Evolutionary conservation across 495 filamentous ascomycete genomes (phyloP).

Genomic region (Hyaloscypha variabilis): DNA sequence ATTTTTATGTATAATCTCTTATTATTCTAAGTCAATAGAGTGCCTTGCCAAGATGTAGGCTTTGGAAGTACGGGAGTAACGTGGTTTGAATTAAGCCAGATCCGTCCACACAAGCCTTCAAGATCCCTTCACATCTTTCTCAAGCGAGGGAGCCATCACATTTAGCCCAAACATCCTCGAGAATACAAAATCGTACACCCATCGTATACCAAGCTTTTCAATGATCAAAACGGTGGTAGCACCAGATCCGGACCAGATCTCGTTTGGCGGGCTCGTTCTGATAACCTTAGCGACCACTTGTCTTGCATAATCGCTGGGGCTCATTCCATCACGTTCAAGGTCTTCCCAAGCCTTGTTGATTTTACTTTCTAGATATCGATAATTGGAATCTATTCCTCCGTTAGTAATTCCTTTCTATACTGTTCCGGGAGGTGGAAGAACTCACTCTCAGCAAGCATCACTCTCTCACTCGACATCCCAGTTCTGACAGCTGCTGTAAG

Average conservation of each 20-base stretch:
- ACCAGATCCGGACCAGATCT: constrained; percentile 18
- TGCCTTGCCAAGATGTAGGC: too few species aligned
- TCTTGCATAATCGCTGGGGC: constrained; percentile 15
- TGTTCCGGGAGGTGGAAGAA: not conserved
- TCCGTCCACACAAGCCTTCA: not conserved
- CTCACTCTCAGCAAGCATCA: not conserved
- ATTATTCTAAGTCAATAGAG: too few species aligned
- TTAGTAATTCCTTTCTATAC: not conserved
- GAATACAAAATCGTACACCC: constrained; percentile 13
- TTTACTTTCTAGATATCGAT: constrained; percentile 18
- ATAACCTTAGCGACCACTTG: constrained; percentile 16
- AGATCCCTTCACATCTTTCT: not conserved
- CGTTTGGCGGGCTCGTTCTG: constrained; percentile 13
- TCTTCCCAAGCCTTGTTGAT: constrained; percentile 17
- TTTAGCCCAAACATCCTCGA: constrained; percentile 21
- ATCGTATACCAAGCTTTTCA: constrained; percentile 17
- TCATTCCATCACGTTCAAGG: constrained; percentile 14
- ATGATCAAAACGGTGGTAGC: constrained; percentile 15
- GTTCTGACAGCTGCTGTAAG: constrained; percentile 25
- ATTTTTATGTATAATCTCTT: too few species aligned
- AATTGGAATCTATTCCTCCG: constrained; percentile 9
- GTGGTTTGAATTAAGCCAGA: too few species aligned
- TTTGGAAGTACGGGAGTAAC: too few species aligned
- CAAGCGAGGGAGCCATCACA: not conserved
- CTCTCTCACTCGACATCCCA: constrained; percentile 1